These are phyloP conservation scores for Fusarium xylarioides DNA, from an alignment of 2,329 filamentous ascomycete genomes.

Conservation along the genomic window DNA sequence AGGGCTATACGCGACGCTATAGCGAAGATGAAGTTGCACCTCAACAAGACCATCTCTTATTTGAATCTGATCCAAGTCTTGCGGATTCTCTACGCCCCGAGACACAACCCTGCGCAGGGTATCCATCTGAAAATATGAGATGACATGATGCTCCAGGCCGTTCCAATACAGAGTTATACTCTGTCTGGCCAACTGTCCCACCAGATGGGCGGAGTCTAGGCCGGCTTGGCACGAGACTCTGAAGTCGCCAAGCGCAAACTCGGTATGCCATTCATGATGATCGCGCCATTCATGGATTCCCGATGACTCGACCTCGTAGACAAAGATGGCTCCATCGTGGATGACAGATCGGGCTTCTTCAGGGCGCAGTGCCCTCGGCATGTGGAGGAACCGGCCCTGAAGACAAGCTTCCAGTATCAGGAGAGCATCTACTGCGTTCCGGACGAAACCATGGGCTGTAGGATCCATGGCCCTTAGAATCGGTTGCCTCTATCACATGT, in stretches of 20 bases:
- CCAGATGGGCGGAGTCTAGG: background rate
- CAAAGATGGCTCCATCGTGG: background rate
- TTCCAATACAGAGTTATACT: background rate
- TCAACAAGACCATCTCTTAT: background rate
- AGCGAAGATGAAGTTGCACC: background rate
- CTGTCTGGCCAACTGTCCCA: background rate
- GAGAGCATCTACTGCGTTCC: background rate
- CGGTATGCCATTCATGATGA: background rate
- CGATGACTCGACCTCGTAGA: background rate
- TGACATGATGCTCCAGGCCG: background rate
- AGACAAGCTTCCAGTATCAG: background rate
- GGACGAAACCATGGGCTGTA: background rate
- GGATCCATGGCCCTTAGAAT: background rate
- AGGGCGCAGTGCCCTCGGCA: background rate
- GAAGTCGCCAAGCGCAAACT: background rate
- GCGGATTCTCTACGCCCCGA: accelerated
- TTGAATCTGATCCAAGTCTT: accelerated
- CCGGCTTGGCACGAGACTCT: background rate
- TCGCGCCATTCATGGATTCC: background rate
- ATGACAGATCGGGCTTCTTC: background rate
- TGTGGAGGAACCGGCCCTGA: background rate
- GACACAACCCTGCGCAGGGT: background rate
- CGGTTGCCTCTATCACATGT: background rate
- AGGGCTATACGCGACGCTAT: background rate
- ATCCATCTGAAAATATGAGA: background rate